Evolutionary conservation across 2,329 filamentous ascomycete species (phyloP), one percentile per base, ranked within the genome.

Genomic region (Nectriaceae sp.): DNA sequence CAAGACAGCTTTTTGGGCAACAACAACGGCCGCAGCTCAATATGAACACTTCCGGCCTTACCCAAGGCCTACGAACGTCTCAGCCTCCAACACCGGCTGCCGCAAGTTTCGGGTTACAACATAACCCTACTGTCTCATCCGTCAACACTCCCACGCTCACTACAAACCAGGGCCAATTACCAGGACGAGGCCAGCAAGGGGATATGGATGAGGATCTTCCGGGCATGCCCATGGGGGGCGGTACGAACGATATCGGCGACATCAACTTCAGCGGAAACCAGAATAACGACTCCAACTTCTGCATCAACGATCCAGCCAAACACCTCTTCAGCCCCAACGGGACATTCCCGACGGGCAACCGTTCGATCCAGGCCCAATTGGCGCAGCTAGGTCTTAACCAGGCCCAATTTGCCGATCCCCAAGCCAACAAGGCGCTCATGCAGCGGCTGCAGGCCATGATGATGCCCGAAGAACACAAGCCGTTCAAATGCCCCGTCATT

Each of bases 401-500:
- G 53, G 84, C 83, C 56, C 89, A 93, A 61, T 87, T 93, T 57
- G 83, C 84, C 21, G 89, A 92, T 59, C 89, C 85, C 57, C 88
- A 93, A 57, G 80, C 91, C 49, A 88, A 78, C 44, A 76, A 79
- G 47, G 70, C 74, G 18, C 66, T 83, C n/a, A 66, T 83, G 35
- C 79, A 83, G 56, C 76, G 80, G 42, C 74, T 83, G 46, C 78
- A 79, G 24, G 78, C 75, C n/a, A 75, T 87, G 66, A 78, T 84
- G 70, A 79, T 85, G 49, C 87, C 87, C 15, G 93, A 97, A 67
- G 93, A 99, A 67, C 90, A 95, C 63, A 99, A 97, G 73, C 94
- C 94, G 0, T 99, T 96, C 78, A 89, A 92, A 68, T 99, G 94
- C 64, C 94, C 94, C 2, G 94, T 99, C 42, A 96, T 99, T 67